Evolutionary conservation across 2,329 filamentous ascomycete genomes (phyloP).

Genomic region (Coleophoma cylindrospora): DNA sequence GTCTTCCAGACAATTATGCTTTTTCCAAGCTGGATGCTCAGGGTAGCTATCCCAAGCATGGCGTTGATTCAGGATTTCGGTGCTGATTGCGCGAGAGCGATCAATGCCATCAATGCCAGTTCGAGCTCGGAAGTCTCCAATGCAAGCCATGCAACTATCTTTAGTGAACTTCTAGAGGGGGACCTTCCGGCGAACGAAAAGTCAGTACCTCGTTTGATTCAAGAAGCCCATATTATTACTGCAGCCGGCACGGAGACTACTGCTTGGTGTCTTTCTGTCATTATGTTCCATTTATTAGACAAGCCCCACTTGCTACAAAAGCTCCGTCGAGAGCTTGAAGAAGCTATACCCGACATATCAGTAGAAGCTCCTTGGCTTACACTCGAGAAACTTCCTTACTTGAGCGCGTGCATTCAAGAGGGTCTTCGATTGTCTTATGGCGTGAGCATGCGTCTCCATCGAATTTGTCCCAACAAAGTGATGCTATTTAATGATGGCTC

Average conservation of each 20-base stretch:
- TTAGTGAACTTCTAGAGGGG: neutral
- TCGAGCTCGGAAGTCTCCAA: constrained; percentile 10
- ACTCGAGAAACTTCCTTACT: constrained; percentile 30
- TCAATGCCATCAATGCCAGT: neutral
- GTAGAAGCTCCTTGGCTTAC: constrained; percentile 31
- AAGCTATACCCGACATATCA: constrained; percentile 15
- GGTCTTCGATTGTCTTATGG: constrained; percentile 27
- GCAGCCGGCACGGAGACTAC: constrained; percentile 35
- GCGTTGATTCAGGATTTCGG: neutral
- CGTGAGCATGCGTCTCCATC: constrained; percentile 27
- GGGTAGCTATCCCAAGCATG: too few relatives aligned
- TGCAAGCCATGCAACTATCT: constrained; percentile 26
- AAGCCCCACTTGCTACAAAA: constrained; percentile 15
- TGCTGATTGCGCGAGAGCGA: constrained; percentile 7
- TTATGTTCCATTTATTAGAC: constrained; percentile 24
- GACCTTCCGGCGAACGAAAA: constrained; percentile 26
- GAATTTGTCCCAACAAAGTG: constrained; percentile 27
- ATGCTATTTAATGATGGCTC: constrained; percentile 18
- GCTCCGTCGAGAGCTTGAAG: constrained; percentile 22
- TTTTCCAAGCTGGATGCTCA: too few relatives aligned
- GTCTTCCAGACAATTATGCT: too few relatives aligned
- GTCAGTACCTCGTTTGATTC: constrained; percentile 25
- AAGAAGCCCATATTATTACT: constrained; percentile 33
- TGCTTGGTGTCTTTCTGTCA: constrained; percentile 21
- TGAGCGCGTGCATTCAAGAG: constrained; percentile 24